A percentile compares a stretch with the other conserved stretches of the same genome.
phyloP scores from a whole-genome alignment of 768 basidiomycete species.

The Suillus placidus region DNA sequence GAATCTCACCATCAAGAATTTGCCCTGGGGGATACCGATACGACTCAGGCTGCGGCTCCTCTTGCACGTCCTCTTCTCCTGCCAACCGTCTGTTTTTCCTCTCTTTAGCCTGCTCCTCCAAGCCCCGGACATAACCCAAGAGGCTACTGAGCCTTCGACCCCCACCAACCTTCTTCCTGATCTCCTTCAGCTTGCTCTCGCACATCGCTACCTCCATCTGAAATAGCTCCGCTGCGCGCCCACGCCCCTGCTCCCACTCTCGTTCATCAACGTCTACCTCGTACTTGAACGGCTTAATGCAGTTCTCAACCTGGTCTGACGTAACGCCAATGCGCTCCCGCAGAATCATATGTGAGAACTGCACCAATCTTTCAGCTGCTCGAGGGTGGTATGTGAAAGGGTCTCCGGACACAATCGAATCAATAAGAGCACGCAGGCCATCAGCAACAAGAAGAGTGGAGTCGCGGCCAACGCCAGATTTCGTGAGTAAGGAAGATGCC shows the following conservation, averaged over 20 bases:
- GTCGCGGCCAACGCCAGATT: slow-evolving; percentile 93
- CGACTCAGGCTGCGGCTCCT: slow-evolving; percentile 62
- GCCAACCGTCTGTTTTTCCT: slow-evolving; percentile 55
- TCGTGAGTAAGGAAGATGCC: slow-evolving; percentile 89
- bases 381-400: slow-evolving; percentile 91
- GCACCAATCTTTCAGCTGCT: slow-evolving; percentile 84
- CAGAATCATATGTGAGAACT: slow-evolving; percentile 92
- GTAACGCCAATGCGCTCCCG: slow-evolving; percentile 92
- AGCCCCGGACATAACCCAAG: slow-evolving; percentile 75
- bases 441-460: slow-evolving; percentile 94
- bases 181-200: slow-evolving; percentile 84
- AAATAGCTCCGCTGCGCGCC: slow-evolving; percentile 74
- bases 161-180: slow-evolving; percentile 88
- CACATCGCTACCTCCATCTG: slow-evolving; percentile 85
- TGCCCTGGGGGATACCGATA: slow-evolving; percentile 93
- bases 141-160: slow-evolving; percentile 74
- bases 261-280: slow-evolving; percentile 92
- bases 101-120: slow-evolving; percentile 80
- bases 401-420: slow-evolving; percentile 84
- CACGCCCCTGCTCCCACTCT: slow-evolving; percentile 90
- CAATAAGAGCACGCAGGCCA: slow-evolving; percentile 86
- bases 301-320: slow-evolving; percentile 99
- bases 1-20: slow-evolving; percentile 79
- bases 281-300: slow-evolving; percentile 99
- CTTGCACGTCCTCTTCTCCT: slow-evolving; percentile 38